phyloP scores from a whole-genome alignment of 148 eudicot species.

The Persicaria tinctoria region DNA sequence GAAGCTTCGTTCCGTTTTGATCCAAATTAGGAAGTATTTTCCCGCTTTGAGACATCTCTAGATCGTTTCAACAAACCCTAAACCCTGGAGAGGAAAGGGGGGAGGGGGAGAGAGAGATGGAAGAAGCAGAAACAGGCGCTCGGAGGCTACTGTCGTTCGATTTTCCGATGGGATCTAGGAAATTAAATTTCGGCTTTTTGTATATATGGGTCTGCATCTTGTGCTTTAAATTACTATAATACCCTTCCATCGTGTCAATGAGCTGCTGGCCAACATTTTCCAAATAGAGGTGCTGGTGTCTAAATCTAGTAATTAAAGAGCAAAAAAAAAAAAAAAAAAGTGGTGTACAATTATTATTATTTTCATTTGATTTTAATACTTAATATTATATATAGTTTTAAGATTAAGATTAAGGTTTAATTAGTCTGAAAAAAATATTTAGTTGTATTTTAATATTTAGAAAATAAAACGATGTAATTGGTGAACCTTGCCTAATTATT shows the following conservation, averaged over 20 bases:
- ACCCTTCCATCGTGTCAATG: not conserved
- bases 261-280: not conserved
- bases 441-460: too few relatives aligned
- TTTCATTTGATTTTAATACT: too few relatives aligned
- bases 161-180: conserved; percentile 11
- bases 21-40: conserved; percentile 75
- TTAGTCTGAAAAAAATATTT: too few relatives aligned
- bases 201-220: not conserved
- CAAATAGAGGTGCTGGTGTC: too few relatives aligned
- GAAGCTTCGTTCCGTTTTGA: conserved; percentile 55
- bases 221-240: not conserved
- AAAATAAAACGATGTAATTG: too few relatives aligned
- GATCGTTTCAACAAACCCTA: conserved; percentile 21
- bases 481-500: too few relatives aligned
- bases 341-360: too few relatives aligned
- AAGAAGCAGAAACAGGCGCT: not conserved
- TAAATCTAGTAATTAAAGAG: too few relatives aligned
- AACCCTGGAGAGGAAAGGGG: conserved; percentile 12
- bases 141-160: conserved; percentile 1
- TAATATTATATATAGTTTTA: too few relatives aligned
- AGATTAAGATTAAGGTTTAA: too few relatives aligned
- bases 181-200: not conserved
- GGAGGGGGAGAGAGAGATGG: not conserved
- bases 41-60: conserved; percentile 40
- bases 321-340: too few relatives aligned